Base-by-base conservation (phyloP, 1,139 yeast species). In the Yamadazyma diddensiae region DNA sequence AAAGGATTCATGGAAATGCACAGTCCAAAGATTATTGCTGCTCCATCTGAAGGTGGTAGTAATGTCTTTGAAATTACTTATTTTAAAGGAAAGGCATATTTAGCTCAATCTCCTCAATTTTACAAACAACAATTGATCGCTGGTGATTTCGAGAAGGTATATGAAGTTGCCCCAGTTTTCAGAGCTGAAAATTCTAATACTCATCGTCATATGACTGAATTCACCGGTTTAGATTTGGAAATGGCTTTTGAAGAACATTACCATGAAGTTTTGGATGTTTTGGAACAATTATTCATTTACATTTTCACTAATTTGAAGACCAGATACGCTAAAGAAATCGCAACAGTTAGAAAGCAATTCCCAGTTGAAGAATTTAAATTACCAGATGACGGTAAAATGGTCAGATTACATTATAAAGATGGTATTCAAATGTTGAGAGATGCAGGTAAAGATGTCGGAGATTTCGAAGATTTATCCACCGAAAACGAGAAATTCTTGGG, bases 181-280 rank as follows among this genome's bases (percentile, higher is more conserved):
- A 80, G 99, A 65, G 99, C 99, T 37, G 99, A 92, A 65, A 92
- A 92, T 73, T 90, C 97, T 44, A 88, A 92, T 70, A 92, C 98
- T 18, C 97, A 92, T 63, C 90, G 99, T 68, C 99, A 92, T 65
- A 83, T 92, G 96, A 92, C 99, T 38, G 99, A 92, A 65, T 92
- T 92, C 62, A 85, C 84, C 39, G 99, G 99, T 37, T 80, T 94
- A 53, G 99, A 92, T 73, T 68, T 92, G 69, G 99, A 92, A 65
- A 87, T 94, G 95, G 85, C 97, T 6, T 86, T 92, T 57, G 97
- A 92, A 68, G 96, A 90, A 66, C 97, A 92, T 65, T 92, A 92
- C 62, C 94, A 94, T 56, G 99, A 92, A 68, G 95, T 83, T 27
- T 71, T 92, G 52, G 95, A 88, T 46, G 69, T 80, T 21, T 73